Evolutionary conservation across 192 early-diverging fungal species (phyloP).

Genomic region (Gorgonomyces haynaldii): DNA sequence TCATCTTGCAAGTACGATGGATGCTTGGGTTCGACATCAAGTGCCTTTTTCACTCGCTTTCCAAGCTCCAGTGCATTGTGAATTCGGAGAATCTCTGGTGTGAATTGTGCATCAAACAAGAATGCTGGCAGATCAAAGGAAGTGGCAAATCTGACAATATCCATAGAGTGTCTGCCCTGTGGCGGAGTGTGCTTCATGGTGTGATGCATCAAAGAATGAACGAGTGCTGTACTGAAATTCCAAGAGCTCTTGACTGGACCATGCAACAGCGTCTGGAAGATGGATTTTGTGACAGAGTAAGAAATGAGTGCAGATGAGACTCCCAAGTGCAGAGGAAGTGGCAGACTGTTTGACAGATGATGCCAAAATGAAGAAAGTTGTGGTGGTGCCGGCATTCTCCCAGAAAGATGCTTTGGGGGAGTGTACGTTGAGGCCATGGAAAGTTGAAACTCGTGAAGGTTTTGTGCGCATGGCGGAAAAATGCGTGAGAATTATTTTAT

Average conservation of each 20-base stretch:
- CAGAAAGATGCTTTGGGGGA: not conserved
- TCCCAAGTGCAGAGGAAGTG: conserved; percentile 20
- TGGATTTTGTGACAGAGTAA: conserved; percentile 1
- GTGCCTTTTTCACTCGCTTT: conserved; percentile 2
- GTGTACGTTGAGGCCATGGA: not conserved
- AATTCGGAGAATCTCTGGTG: not conserved
- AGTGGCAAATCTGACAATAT: conserved; percentile 14
- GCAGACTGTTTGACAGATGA: conserved; percentile 20
- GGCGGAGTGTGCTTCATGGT: conserved; percentile 15
- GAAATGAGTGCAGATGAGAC: not conserved
- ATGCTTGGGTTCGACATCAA: conserved; percentile 7
- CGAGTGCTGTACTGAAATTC: conserved; percentile 11
- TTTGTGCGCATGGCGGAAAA: no score
- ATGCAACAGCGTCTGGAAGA: conserved; percentile 12
- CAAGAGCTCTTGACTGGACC: conserved; percentile 11
- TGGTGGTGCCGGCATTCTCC: conserved; percentile 12
- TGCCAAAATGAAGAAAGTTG: conserved; percentile 8
- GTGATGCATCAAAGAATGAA: conserved; percentile 13
- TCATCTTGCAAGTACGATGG: not conserved
- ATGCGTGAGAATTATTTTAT: no score
- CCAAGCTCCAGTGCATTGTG: not conserved
- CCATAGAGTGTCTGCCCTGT: conserved; percentile 24
- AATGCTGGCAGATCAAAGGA: conserved; percentile 12
- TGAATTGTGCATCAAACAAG: conserved; percentile 8
- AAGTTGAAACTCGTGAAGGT: no score